Conservation (phyloP, 768 basidiomycete genomes). For the Pleurotus giganteus region DNA sequence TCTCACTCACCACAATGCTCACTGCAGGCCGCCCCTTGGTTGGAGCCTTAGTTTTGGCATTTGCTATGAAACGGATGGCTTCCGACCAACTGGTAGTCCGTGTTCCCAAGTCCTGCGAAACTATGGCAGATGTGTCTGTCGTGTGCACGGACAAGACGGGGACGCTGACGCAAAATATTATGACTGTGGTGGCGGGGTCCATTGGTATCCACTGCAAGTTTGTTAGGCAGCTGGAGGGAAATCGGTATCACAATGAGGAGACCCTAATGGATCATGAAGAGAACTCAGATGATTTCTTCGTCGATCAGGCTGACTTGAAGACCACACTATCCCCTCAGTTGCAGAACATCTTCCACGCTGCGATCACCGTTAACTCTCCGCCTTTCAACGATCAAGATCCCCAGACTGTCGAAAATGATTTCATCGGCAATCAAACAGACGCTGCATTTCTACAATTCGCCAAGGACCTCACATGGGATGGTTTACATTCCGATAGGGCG, state of each 20-base stretch:
- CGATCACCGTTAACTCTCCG: constrained; percentile 13
- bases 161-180: constrained; percentile 91
- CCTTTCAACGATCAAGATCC: constrained; percentile 55
- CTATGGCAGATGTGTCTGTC: constrained; percentile 97
- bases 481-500: constrained; percentile 54
- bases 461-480: constrained; percentile 61
- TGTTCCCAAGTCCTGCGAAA: constrained; percentile 95
- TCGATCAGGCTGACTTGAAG: constrained; percentile 77
- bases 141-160: constrained; percentile 97
- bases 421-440: constrained; percentile 81
- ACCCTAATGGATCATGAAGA: constrained; percentile 43
- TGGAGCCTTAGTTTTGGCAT: constrained; percentile 81
- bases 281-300: constrained; percentile 75
- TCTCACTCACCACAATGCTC: constrained; percentile 5
- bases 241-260: constrained; percentile 20
- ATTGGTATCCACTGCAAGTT: constrained; percentile 95
- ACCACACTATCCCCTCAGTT: constrained; percentile 42
- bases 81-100: constrained; percentile 93
- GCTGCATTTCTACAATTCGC: constrained; percentile 70
- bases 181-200: constrained; percentile 96
- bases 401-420: constrained; percentile 43
- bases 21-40: constrained; percentile 82
- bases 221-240: constrained; percentile 58
- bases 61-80: constrained; percentile 98
- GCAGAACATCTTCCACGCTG: constrained; percentile 8